Conservation (phyloP, 75 land plant genomes). For the Selaginella tamariscina region DNA sequence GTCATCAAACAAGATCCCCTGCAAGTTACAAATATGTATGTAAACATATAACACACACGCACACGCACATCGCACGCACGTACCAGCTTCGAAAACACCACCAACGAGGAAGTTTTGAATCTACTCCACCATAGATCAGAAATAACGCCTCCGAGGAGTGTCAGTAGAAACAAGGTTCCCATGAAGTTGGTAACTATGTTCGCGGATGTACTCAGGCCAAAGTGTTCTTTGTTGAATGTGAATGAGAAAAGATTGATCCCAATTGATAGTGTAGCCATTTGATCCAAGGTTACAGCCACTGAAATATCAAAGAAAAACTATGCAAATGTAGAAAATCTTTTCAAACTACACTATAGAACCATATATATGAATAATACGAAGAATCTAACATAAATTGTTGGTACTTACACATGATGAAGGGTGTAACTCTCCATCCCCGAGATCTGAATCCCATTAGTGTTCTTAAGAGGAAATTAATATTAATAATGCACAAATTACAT, state of each 20-base stretch:
- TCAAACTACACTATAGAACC: too few relatives aligned
- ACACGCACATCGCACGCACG: neutral
- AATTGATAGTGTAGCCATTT: neutral
- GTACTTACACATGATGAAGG: neutral
- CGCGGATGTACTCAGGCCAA: neutral
- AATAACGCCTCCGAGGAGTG: neutral
- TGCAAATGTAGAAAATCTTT: neutral
- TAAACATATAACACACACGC: neutral
- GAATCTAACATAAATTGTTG: neutral
- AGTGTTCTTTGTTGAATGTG: neutral
- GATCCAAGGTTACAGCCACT: neutral
- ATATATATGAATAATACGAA: too few relatives aligned
- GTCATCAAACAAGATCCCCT: neutral
- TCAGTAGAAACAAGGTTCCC: neutral
- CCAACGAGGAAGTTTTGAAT: neutral
- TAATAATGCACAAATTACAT: too few relatives aligned
- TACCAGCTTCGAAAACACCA: neutral
- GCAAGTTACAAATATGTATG: too few relatives aligned
- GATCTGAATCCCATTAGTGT: neutral
- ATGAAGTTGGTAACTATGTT: neutral
- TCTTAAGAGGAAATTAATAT: neutral
- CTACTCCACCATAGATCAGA: neutral
- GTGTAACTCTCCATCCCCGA: neutral
- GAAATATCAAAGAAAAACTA: neutral
- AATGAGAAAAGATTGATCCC: neutral